Conservation (phyloP, 2,329 filamentous ascomycete species). For the Aureobasidium namibiae region DNA sequence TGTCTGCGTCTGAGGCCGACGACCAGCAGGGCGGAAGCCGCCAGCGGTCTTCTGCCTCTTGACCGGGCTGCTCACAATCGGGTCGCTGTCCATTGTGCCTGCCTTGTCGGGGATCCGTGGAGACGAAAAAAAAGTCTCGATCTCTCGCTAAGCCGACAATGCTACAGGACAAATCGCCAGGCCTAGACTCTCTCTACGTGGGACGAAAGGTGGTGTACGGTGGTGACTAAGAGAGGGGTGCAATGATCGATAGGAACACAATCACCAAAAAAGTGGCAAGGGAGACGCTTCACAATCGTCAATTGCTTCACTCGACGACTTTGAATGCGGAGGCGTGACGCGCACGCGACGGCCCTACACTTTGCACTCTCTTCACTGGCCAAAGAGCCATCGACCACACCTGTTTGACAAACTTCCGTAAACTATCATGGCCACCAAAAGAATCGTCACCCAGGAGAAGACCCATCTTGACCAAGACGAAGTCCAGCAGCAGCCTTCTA, state of each 20-base stretch:
- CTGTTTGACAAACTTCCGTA: background rate
- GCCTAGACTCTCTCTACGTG: background rate
- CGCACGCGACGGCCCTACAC: background rate
- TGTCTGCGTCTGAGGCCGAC: constrained; percentile 24
- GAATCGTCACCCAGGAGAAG: constrained; percentile 59
- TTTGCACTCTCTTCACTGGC: background rate
- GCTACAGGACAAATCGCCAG: background rate
- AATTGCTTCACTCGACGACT: background rate
- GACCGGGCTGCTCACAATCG: constrained; percentile 26
- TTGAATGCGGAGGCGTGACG: constrained; percentile 7
- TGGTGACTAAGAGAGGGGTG: background rate
- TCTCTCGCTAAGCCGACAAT: background rate
- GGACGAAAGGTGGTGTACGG: background rate
- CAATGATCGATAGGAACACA: background rate
- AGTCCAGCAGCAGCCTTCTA: constrained; percentile 38
- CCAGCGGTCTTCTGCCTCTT: constrained; percentile 28
- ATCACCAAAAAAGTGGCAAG: constrained; percentile 9
- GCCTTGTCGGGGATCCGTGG: background rate
- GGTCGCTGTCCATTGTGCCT: constrained; percentile 23
- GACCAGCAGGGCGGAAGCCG: constrained; percentile 27
- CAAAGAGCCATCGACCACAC: background rate
- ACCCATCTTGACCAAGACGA: constrained; percentile 45
- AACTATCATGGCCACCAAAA: constrained; percentile 59
- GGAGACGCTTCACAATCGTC: background rate
- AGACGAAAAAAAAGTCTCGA: background rate